Percentiles rank a stretch among this genome's conserved stretches.
These are phyloP conservation scores for Earliella scabrosa DNA, from an alignment of 1,284 basidiomycete genomes.

Conservation along the genomic window DNA sequence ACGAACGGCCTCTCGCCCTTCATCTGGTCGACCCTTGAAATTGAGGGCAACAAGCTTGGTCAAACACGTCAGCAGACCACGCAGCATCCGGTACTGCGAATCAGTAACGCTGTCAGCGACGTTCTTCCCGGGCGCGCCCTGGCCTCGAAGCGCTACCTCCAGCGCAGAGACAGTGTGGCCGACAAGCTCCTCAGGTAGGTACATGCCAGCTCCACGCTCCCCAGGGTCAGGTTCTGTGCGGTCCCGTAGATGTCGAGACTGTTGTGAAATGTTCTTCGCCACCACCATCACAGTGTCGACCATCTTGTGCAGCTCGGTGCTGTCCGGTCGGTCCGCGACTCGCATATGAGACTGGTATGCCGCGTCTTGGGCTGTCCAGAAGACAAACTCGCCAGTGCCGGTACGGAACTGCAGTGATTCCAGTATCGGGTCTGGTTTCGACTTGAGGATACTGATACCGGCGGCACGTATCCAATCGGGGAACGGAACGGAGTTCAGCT, in stretches of 20 bases:
- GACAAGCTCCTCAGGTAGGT: constrained; percentile 89
- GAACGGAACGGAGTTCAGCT: constrained; percentile 64
- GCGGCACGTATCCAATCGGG: constrained; percentile 83
- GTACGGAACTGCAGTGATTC: constrained; percentile 75
- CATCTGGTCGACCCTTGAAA: constrained; percentile 68
- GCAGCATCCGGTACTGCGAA: constrained; percentile 76
- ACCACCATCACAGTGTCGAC: constrained; percentile 77
- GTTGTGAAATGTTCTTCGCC: constrained; percentile 71
- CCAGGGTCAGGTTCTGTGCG: constrained; percentile 72
- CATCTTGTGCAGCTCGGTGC: constrained; percentile 71
- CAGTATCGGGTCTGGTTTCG: constrained; percentile 69
- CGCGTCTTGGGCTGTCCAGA: constrained; percentile 81
- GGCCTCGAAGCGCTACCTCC: constrained; percentile 82
- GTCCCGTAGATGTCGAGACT: constrained; percentile 76
- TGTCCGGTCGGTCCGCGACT: constrained; percentile 50
- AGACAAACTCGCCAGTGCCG: constrained; percentile 83
- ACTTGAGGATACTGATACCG: constrained; percentile 81
- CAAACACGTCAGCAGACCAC: constrained; percentile 74
- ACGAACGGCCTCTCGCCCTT: constrained; percentile 72
- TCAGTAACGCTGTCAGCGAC: constrained; percentile 82
- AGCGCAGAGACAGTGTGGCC: constrained; percentile 86
- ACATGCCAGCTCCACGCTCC: constrained; percentile 79
- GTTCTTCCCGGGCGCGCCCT: constrained; percentile 50
- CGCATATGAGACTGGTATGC: constrained; percentile 64
- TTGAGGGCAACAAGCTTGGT: constrained; percentile 70